Evolutionary conservation across 1,284 basidiomycete species (phyloP), one percentile per base, ranked within the genome.

Genomic region (Athelia psychrophila): DNA sequence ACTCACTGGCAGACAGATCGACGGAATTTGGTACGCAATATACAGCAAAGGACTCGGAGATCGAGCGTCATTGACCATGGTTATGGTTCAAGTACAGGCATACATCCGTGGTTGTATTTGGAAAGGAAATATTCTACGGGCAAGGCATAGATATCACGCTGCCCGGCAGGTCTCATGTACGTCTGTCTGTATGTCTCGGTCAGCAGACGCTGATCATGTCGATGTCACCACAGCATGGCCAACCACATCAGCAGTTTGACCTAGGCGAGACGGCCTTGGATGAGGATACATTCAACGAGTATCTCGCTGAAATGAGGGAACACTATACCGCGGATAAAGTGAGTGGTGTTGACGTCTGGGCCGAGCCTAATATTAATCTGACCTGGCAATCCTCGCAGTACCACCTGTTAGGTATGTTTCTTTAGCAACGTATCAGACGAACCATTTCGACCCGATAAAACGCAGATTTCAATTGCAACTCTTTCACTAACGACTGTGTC

Each of bases 291-390:
- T 94, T 94, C 57, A 67, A 84, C 49, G 92, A 95, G 35, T 94
- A 95, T 64, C 61, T 97, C 30, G 60, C 68, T 0, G 88, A 90
- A 56, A 81, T 95, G 68, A 76, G 80, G 38, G 75, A 84, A 4
- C 83, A 89, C 58, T 97, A 94, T 65, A 94, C 91, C 2, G 86
- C 92, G 2, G 88, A 90, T 63, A 93, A 92, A 74, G 89, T 90
- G 59, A 54, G 79, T 65, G 12, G 27, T 4, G 33, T 25, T 18
- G 22, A 18, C 8, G n/a, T 54, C n/a, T 13, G 55, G 12, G 38
- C 50, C 42, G 47, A 9, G 35, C 35, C n/a, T 38, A 44, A 44
- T 22, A 49, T 30, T 54, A 51, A 56, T n/a, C 45, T 23, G 27
- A 24, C 32, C 15, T 32, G 44, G 44, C 56, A 92, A 84, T 97